Evolutionary conservation across 371 early-diverging fungal genomes (phyloP).

Genomic region (Parasitella parasitica): DNA sequence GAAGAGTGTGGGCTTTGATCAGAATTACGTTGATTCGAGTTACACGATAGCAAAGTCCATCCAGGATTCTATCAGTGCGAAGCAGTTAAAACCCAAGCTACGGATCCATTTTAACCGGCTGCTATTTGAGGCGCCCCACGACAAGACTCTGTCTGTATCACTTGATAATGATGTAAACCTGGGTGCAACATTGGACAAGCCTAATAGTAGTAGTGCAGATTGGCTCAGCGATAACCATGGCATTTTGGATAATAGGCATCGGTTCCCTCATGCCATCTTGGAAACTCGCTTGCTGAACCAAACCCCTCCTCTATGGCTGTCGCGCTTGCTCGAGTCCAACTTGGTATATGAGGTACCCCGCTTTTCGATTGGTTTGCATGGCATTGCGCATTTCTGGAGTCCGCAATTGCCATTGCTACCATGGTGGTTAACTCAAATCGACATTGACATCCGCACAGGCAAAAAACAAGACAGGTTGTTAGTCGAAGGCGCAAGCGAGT

Average conservation of each 20-base stretch:
- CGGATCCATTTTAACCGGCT: constrained; percentile 97
- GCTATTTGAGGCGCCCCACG: constrained; percentile 98
- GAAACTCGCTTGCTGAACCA: constrained; percentile 93
- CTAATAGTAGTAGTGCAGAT: constrained; percentile 75
- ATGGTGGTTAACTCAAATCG: constrained; percentile 69
- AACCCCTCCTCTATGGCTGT: constrained; percentile 59
- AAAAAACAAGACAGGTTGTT: constrained; percentile 22
- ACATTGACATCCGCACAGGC: constrained; percentile 15
- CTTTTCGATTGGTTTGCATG: constrained; percentile 96
- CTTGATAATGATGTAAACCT: constrained; percentile 98
- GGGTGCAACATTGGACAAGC: constrained; percentile 94
- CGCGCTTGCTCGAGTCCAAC: constrained; percentile 76
- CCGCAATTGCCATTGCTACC: constrained; percentile 81
- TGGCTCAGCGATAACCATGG: constrained; percentile 55
- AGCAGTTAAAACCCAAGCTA: constrained; percentile 80
- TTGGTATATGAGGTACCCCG: constrained; percentile 94
- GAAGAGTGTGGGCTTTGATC: constrained; percentile 65
- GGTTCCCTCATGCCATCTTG: constrained; percentile 86
- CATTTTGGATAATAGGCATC: not conserved
- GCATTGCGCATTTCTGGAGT: constrained; percentile 83
- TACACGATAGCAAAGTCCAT: constrained; percentile 77
- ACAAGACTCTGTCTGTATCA: constrained; percentile 93
- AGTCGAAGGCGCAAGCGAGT: constrained; percentile 26
- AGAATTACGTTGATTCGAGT: constrained; percentile 75
- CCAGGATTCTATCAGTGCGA: constrained; percentile 73